phyloP scores from a whole-genome alignment of 768 basidiomycete genomes.

The Agrocybe praecox region DNA sequence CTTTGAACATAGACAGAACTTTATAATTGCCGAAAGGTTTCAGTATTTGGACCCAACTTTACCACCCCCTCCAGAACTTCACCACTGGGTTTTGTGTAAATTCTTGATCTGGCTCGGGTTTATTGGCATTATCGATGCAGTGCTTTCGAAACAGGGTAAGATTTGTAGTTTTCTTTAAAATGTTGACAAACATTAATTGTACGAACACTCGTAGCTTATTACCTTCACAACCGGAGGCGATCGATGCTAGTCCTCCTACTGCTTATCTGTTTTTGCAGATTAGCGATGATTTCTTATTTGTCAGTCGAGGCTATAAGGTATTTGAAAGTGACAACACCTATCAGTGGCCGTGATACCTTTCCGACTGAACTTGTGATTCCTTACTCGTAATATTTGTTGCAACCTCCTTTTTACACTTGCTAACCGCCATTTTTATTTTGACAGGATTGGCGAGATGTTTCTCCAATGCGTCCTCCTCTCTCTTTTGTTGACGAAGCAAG shows the following conservation, averaged over 20 bases:
- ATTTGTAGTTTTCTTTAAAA: not conserved
- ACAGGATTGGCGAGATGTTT: not conserved
- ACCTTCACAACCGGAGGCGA: not conserved
- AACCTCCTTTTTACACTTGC: not conserved
- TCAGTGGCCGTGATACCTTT: not conserved
- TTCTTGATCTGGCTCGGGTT: conserved; percentile 1
- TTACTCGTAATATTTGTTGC: not conserved
- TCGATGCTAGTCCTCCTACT: not conserved
- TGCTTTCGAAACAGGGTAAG: conserved; percentile 5
- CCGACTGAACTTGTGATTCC: not conserved
- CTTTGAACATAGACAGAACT: not conserved
- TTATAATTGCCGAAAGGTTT: not conserved
- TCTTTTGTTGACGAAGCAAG: not conserved
- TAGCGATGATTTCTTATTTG: not conserved
- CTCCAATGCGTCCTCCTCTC: not conserved
- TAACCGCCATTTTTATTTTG: not conserved
- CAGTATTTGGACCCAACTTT: conserved; percentile 1
- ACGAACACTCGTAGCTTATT: not conserved
- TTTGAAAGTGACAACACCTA: not conserved
- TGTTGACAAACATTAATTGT: not conserved
- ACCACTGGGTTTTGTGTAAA: conserved; percentile 4
- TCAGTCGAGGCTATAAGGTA: not conserved
- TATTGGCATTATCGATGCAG: not conserved
- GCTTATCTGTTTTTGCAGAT: not conserved
- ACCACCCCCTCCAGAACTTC: conserved; percentile 2